These are phyloP conservation scores for Jimgerdemannia flammicorona DNA, from an alignment of 192 early-diverging fungal genomes.

Conservation along the genomic window DNA sequence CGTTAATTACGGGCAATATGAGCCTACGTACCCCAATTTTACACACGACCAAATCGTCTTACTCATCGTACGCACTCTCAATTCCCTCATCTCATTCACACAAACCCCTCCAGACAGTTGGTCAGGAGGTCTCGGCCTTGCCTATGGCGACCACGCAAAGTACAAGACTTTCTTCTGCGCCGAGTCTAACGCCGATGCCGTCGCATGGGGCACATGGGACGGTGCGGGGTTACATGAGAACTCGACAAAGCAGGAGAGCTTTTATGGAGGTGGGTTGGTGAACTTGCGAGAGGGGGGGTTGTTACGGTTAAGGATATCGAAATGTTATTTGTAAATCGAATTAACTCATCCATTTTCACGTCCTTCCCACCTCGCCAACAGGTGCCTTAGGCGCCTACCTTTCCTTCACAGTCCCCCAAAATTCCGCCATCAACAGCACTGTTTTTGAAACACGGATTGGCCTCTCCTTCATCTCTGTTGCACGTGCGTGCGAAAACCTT, in stretches of 20 bases:
- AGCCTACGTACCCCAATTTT: not conserved
- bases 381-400: not conserved
- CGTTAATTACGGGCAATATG: no score
- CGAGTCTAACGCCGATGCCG: constrained; percentile 13
- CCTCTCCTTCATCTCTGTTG: constrained; percentile 21
- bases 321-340: no score
- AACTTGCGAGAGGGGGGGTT: not conserved
- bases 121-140: constrained; percentile 3
- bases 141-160: not conserved
- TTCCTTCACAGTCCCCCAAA: not conserved
- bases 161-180: constrained; percentile 15
- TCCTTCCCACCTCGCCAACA: not conserved
- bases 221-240: not conserved
- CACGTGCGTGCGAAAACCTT: constrained; percentile 19
- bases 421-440: not conserved
- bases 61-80: no score
- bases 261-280: constrained; percentile 3
- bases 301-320: no score
- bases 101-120: not conserved
- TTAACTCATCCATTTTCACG: not conserved
- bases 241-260: no score
- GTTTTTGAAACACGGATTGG: constrained; percentile 19
- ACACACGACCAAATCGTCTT: no score
- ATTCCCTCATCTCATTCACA: not conserved
- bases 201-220: constrained; percentile 16